Evolutionary conservation across 441 rosid genomes (phyloP).

Genomic region (Croton setiger): DNA sequence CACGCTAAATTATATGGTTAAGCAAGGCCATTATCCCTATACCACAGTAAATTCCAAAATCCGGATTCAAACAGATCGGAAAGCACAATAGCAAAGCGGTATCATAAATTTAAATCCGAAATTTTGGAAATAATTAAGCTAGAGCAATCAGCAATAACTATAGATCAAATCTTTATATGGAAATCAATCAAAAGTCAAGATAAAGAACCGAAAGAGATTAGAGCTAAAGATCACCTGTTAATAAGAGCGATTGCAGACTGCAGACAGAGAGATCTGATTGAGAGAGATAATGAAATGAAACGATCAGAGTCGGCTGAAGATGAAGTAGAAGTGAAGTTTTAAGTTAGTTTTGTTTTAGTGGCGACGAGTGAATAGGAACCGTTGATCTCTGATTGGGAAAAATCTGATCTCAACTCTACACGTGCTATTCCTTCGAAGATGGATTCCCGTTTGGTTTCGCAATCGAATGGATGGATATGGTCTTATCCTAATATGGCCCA

Average conservation of each 20-base stretch:
- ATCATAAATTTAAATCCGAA: neutral
- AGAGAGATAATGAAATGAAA: constrained; percentile 6
- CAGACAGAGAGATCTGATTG: constrained; percentile 13
- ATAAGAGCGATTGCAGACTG: neutral
- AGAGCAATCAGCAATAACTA: neutral
- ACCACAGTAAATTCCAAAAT: neutral
- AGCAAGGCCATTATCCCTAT: neutral
- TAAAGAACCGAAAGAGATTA: neutral
- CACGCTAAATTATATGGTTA: neutral
- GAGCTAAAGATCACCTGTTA: constrained; percentile 19
- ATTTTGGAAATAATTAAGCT: neutral
- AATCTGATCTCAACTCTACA: constrained; percentile 17
- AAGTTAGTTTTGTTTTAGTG: neutral
- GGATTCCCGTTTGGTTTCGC: too few species aligned
- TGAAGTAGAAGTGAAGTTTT: neutral
- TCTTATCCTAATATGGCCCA: too few species aligned
- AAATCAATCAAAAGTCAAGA: neutral
- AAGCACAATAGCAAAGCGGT: neutral
- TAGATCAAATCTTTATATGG: neutral
- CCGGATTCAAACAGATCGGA: constrained; percentile 5
- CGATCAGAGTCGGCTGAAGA: constrained; percentile 15
- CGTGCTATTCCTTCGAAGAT: constrained; percentile 6
- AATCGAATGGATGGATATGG: too few species aligned
- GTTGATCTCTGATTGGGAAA: constrained; percentile 16
- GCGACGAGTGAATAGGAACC: constrained; percentile 10